Evolutionary conservation across 306 rosid genomes (phyloP), one percentile per base, ranked within the genome.

Genomic region (Datisca glomerata): DNA sequence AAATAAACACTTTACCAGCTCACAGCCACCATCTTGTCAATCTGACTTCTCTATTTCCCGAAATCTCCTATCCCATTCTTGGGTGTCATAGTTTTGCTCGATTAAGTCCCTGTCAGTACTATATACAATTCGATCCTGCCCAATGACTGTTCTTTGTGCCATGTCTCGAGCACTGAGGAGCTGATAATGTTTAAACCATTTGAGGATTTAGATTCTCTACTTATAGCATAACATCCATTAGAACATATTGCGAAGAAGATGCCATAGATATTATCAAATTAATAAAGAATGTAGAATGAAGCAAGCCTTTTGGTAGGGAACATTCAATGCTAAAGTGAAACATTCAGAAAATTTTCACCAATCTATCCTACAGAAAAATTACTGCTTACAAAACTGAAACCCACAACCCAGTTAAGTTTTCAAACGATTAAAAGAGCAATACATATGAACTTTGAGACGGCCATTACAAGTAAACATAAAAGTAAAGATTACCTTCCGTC

Each of bases 81-180:
- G 60, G 47, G 76, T 68, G 40, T 84, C 96, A 5, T 60, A 75
- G 18, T 84, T 85, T 80, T 89, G 96, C 63, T 89, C 98, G 33
- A 80, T 9, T n/a, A 89, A 56, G 66, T 89, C 98, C 63, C 53
- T 76, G 64, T 89, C 98, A 32, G 96, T 80, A 48, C 91, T 75
- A 67, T 89, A 89, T 24, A 89, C 85, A 72, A 89, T 89, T 71
- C 75, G 89, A 68, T 80, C 96, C 72, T 75, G 70, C 41, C 84
- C 84, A 53, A 89, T 84, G 29, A 89, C 70, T 24, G 68, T 84
- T 68, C 53, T 84, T 56, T 84, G 92, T 42, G 98, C 93, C 95
- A 84, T 80, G 67, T 89, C 78, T 44, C 85, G 84, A 1, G 96
- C 98, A 63, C 76, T 84, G 66, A 80, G 70, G 59, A 89, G 84